phyloP scores from a whole-genome alignment of 1,284 basidiomycete species.

The Puccinia coronata region DNA sequence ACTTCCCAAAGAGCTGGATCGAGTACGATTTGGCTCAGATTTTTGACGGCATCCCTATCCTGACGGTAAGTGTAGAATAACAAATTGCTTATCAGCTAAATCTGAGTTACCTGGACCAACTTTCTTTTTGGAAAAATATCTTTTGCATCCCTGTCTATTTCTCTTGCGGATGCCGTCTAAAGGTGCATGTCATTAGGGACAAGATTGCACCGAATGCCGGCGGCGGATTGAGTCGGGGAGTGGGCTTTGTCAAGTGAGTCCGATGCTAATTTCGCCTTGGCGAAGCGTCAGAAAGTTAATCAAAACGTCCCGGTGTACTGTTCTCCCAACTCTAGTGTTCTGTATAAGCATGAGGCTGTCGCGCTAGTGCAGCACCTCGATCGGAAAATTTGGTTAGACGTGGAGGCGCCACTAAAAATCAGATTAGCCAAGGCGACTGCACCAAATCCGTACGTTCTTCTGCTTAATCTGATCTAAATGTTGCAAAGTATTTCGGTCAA shows the following conservation, averaged over 20 bases:
- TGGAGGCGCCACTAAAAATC: conserved; percentile 39
- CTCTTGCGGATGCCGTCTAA: not conserved
- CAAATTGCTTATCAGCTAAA: not conserved
- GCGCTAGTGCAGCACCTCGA: conserved; percentile 29
- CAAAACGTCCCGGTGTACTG: not conserved
- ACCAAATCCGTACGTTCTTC: conserved; percentile 28
- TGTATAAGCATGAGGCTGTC: conserved; percentile 40
- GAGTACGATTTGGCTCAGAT: conserved; percentile 40
- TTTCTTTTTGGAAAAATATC: not conserved
- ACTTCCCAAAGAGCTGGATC: conserved; percentile 46
- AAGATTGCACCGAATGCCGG: conserved; percentile 21
- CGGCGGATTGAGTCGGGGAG: conserved; percentile 30
- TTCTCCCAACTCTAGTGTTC: conserved; percentile 7
- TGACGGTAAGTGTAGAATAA: conserved; percentile 20
- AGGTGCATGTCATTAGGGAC: conserved; percentile 42
- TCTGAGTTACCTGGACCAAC: not conserved
- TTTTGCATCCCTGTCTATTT: not conserved
- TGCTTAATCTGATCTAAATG: not conserved
- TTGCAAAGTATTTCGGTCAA: not conserved
- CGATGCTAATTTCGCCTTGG: not conserved
- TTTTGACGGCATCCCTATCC: conserved; percentile 42
- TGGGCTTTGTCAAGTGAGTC: conserved; percentile 42
- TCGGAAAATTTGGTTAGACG: conserved; percentile 38
- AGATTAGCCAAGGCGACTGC: conserved; percentile 39
- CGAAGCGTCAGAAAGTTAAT: not conserved